Percentiles rank a stretch among this genome's conserved stretches.
phyloP scores from a whole-genome alignment of 176 grass and related monocot genomes.

The Aegilops sharonensis region DNA sequence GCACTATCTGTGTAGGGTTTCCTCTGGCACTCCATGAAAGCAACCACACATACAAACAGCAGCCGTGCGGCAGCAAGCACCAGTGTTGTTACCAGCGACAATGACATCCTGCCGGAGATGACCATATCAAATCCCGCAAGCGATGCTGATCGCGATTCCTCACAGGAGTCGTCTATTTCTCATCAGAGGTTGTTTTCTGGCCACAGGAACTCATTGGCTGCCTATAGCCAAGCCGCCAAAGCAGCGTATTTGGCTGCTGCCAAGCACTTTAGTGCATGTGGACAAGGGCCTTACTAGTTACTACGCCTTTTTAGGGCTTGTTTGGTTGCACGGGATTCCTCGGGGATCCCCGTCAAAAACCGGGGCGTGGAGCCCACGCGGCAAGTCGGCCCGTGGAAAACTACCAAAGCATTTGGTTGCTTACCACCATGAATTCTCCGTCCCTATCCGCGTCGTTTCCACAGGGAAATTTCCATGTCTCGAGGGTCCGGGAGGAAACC shows the following conservation, averaged over 20 bases:
- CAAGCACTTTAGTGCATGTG: background rate
- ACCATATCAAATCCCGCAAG: no score
- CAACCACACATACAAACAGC: background rate
- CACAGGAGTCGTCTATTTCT: background rate
- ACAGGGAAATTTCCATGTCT: no score
- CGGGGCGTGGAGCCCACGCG: no score
- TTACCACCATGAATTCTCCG: no score
- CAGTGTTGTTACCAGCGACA: background rate
- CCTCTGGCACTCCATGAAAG: background rate
- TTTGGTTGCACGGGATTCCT: no score
- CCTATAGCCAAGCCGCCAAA: background rate
- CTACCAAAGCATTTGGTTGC: no score
- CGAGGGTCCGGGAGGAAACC: no score
- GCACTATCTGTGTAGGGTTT: background rate
- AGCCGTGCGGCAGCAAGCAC: background rate
- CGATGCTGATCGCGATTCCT: background rate
- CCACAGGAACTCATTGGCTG: background rate
- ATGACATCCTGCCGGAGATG: background rate
- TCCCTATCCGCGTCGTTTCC: no score
- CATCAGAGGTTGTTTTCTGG: background rate
- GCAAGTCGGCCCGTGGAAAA: no score
- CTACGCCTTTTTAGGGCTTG: background rate
- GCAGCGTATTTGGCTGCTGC: background rate
- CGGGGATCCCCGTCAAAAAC: no score
- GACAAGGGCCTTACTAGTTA: background rate